Evolutionary conservation across 2,329 filamentous ascomycete genomes (phyloP), one percentile per base, ranked within the genome.

Genomic region (Tympanopsis confertula): DNA sequence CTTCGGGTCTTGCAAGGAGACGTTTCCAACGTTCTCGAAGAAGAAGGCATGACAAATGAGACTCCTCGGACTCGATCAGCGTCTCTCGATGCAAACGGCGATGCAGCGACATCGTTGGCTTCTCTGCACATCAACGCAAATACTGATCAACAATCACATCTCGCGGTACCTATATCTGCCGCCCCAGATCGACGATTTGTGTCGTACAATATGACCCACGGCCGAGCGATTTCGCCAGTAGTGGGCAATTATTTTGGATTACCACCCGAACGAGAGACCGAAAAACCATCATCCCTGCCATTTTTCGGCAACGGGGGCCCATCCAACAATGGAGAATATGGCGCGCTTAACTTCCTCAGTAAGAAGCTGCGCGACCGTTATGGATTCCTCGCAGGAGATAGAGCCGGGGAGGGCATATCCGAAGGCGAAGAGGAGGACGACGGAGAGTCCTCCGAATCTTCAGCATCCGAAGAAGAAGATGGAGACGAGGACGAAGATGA

Each of bases 1-100:
- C 43, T 63, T n/a, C 56, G 54, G 32, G 56, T 64, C 15, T 44
- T 64, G 20, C 55, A 55, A 18, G 46, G 45, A 7, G 46, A 50
- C 30, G 36, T 28, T 26, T 24, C 20, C 3, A 28, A 19, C 47
- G 19, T 47, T 48, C 22, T 50, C 50, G 38, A 46, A 51, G 20
- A 39, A 15, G 37, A 36, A 5, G 13, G 13, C 35, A 5, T 13
- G 30, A 33, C 7, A 33, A 17, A 10, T 12, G 30, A 18, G 10
- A 18, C 30, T 33, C 17, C 30, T 33, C 7, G 12, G 15, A 15
- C 17, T 10, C 7, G 30, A 33, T 33, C 30, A 13, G 10, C 30
- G 7, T 33, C 30, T 7, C 30, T 12, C 15, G 30, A 15, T 15
- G 30, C 30, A 18, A 15, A 33, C 7, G 30, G 17, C 10, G 24